These are phyloP conservation scores for Lizonia empirigonia DNA, from an alignment of 2,329 filamentous ascomycete genomes.

Conservation along the genomic window DNA sequence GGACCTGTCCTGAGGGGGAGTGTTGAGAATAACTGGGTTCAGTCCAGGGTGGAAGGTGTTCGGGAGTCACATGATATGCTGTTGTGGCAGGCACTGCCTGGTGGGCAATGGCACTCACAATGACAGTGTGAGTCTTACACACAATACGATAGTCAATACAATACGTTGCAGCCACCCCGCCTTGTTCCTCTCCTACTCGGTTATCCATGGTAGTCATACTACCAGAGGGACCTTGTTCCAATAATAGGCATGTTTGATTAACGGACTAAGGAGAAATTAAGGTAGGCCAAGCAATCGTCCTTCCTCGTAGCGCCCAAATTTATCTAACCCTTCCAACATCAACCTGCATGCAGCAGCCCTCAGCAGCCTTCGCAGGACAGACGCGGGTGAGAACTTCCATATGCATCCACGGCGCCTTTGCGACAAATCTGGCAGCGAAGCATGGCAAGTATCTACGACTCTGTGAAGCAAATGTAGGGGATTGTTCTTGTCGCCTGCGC, in stretches of 20 bases:
- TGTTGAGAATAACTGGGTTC: too few species aligned
- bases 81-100: too few species aligned
- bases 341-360: constrained; percentile 9
- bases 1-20: too few species aligned
- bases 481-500: not conserved
- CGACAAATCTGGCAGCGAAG: not conserved
- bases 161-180: too few species aligned
- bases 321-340: constrained; percentile 19
- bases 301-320: constrained; percentile 28
- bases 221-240: too few species aligned
- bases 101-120: too few species aligned
- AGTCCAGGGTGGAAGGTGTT: too few species aligned
- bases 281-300: constrained; percentile 43
- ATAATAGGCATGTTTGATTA: constrained; percentile 9
- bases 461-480: not conserved
- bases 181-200: too few species aligned
- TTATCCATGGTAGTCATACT: too few species aligned
- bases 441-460: not conserved
- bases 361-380: not conserved
- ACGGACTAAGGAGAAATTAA: constrained; percentile 31
- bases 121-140: too few species aligned
- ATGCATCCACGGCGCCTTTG: not conserved
- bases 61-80: too few species aligned
- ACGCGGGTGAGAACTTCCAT: not conserved
- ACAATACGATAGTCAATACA: too few species aligned